These are phyloP conservation scores for Hylodesmum podocarpum DNA, from an alignment of 306 rosid species.

Conservation along the genomic window DNA sequence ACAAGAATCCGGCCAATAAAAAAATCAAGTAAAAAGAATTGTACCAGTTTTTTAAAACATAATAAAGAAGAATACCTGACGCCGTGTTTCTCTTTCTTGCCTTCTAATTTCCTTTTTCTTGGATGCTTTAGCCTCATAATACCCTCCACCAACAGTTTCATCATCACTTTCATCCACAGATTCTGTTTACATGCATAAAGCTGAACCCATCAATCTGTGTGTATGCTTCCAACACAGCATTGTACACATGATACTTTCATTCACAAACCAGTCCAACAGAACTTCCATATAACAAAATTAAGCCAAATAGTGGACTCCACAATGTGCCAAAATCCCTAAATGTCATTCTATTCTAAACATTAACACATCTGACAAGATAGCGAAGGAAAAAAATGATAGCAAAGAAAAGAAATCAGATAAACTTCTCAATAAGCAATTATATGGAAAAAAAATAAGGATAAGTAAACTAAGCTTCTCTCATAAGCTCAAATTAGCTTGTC, in stretches of 20 bases:
- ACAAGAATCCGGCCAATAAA: slow-evolving; percentile 6
- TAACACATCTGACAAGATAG: neutral
- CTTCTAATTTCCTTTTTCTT: slow-evolving; percentile 79
- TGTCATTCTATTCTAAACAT: neutral
- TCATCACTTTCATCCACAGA: slow-evolving; percentile 72
- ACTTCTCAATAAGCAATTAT: no score
- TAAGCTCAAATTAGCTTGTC: no score
- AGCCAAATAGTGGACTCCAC: slow-evolving; percentile 28
- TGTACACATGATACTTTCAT: neutral
- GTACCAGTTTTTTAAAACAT: neutral
- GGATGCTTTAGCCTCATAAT: slow-evolving; percentile 57
- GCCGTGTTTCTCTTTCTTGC: slow-evolving; percentile 88
- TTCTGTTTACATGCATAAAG: slow-evolving; percentile 47
- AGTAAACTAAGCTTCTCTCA: no score
- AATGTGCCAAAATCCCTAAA: neutral
- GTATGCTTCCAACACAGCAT: slow-evolving; percentile 8
- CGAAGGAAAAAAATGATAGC: neutral
- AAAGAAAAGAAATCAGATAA: neutral
- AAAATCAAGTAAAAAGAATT: neutral
- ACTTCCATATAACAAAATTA: slow-evolving; percentile 1
- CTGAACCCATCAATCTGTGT: neutral
- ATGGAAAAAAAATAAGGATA: no score
- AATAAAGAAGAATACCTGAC: slow-evolving; percentile 56
- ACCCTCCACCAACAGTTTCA: slow-evolving; percentile 56
- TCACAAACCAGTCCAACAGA: slow-evolving; percentile 1